phyloP scores from a whole-genome alignment of 208 protist genomes.

The Wallacemonas sp. region DNA sequence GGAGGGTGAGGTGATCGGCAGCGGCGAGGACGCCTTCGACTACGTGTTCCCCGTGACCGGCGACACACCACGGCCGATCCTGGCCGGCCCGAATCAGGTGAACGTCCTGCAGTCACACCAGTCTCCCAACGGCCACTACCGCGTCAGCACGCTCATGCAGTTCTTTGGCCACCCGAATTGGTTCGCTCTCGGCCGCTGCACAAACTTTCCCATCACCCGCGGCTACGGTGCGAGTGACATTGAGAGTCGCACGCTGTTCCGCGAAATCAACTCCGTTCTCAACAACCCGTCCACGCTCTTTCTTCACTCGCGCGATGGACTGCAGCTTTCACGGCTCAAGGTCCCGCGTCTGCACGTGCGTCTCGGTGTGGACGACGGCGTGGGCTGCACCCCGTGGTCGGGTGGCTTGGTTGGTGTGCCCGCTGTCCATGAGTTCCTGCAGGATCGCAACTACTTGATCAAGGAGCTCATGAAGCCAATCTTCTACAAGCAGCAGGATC shows the following conservation, averaged over 20 bases:
- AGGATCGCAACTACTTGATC: slow-evolving; percentile 76
- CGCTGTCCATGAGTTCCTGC: slow-evolving; percentile 78
- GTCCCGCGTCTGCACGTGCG: slow-evolving; percentile 75
- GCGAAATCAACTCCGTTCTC: slow-evolving; percentile 68
- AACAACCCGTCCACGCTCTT: slow-evolving; percentile 67
- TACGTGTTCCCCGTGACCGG: slow-evolving; percentile 83
- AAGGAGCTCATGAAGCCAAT: slow-evolving; percentile 76
- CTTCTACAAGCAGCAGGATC: slow-evolving; percentile 88
- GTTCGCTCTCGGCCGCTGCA: slow-evolving; percentile 75
- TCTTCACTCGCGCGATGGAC: slow-evolving; percentile 58
- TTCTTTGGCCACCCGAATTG: slow-evolving; percentile 75
- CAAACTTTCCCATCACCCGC: slow-evolving; percentile 64
- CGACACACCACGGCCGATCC: slow-evolving; percentile 68
- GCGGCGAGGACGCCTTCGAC: slow-evolving; percentile 58
- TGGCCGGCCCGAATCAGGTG: slow-evolving; percentile 22
- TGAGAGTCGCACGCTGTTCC: slow-evolving; percentile 73
- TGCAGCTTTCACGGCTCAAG: slow-evolving; percentile 53
- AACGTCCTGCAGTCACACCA: slow-evolving; percentile 78
- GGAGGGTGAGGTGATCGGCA: slow-evolving; percentile 30
- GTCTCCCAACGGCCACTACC: slow-evolving; percentile 76
- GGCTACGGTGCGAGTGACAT: slow-evolving; percentile 80
- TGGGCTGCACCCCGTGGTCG: slow-evolving; percentile 81
- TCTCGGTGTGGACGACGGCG: slow-evolving; percentile 68
- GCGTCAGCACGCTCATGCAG: slow-evolving; percentile 84
- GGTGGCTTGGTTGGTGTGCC: slow-evolving; percentile 66